phyloP scores from a whole-genome alignment of 2,329 filamentous ascomycete species.

The Aspergillus costaricaensis region DNA sequence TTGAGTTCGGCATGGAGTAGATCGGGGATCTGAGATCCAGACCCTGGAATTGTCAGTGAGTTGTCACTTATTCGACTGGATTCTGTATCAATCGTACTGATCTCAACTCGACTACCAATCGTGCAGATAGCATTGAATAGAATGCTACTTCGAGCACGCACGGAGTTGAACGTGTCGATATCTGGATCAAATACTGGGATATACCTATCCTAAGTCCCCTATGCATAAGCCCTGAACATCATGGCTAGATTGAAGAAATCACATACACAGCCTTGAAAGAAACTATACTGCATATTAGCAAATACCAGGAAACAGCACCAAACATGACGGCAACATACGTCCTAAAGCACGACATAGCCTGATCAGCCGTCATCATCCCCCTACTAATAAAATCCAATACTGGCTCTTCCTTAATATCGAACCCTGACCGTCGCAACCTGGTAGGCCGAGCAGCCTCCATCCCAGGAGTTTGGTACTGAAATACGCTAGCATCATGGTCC shows the following conservation, averaged over 20 bases:
- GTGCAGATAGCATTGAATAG: constrained; percentile 56
- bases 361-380: constrained; percentile 36
- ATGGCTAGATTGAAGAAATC: too few species aligned
- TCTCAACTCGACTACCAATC: constrained; percentile 52
- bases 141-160: constrained; percentile 51
- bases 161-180: constrained; percentile 49
- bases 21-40: constrained; percentile 40
- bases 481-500: too few species aligned
- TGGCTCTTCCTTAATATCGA: constrained; percentile 36
- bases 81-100: constrained; percentile 20
- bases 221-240: background rate
- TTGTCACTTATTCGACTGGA: background rate
- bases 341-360: constrained; percentile 36
- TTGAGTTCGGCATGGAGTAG: constrained; percentile 49
- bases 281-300: constrained; percentile 23
- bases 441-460: constrained; percentile 9
- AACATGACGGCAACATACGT: constrained; percentile 22
- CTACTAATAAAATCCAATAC: constrained; percentile 39
- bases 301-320: background rate
- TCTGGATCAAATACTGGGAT: constrained; percentile 52
- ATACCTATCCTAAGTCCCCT: constrained; percentile 46
- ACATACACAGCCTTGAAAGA: constrained; percentile 42
- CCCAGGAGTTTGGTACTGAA: background rate
- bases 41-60: constrained; percentile 18
- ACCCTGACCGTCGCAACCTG: constrained; percentile 35